Percentiles rank a stretch among this genome's conserved stretches.
Conservation (phyloP, 768 basidiomycete genomes). For the Tulasnella sp. region DNA sequence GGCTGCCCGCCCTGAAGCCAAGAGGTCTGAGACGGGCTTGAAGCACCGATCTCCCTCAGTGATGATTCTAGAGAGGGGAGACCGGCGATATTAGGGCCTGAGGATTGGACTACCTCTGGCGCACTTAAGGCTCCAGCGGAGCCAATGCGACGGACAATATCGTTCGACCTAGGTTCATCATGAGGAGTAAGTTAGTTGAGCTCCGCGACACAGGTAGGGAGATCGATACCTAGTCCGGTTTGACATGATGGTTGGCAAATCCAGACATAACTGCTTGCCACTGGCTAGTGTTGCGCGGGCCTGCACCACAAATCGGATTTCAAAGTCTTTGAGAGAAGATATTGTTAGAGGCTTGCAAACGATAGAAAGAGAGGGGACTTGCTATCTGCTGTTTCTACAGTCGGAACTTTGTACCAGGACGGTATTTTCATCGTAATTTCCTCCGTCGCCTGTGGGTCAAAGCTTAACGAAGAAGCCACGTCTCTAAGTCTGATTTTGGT, state of each 20-base stretch:
- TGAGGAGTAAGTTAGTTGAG: neutral
- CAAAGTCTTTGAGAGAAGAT: conserved; percentile 36
- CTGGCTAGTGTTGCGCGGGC: conserved; percentile 70
- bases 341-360: conserved; percentile 12
- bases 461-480: too few species aligned
- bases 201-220: neutral
- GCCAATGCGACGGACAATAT: conserved; percentile 43
- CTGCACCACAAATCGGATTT: conserved; percentile 66
- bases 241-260: conserved; percentile 68
- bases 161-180: conserved; percentile 43
- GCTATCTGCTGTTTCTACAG: conserved; percentile 68
- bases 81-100: too few species aligned
- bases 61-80: too few species aligned
- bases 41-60: too few species aligned
- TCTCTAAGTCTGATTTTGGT: conserved; percentile 55
- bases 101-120: too few species aligned
- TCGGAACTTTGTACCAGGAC: too few species aligned
- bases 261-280: conserved; percentile 53
- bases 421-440: too few species aligned
- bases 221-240: conserved; percentile 64
- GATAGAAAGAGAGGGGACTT: neutral
- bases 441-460: too few species aligned
- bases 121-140: neutral
- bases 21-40: too few species aligned
- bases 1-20: too few species aligned